Conservation (phyloP, 306 rosid species). For the Phaseolus lunatus region DNA sequence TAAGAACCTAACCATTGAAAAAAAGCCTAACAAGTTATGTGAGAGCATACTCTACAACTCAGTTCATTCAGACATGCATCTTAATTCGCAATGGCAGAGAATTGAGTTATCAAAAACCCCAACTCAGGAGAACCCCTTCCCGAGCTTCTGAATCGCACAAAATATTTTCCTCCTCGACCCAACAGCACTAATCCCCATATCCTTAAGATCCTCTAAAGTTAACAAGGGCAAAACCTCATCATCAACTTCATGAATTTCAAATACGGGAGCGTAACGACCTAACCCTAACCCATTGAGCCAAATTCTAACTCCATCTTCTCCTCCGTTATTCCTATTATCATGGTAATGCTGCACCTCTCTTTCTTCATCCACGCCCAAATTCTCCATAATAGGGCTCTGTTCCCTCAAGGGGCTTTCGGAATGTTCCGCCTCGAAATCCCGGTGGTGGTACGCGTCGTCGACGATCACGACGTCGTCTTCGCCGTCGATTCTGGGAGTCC, state of each 20-base stretch:
- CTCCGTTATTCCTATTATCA: conserved; percentile 56
- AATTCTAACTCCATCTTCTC: conserved; percentile 81
- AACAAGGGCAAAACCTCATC: conserved; percentile 85
- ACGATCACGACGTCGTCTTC: conserved; percentile 48
- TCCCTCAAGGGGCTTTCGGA: conserved; percentile 48
- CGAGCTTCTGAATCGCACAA: conserved; percentile 91
- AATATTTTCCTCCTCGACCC: too few relatives aligned
- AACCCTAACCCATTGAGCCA: conserved; percentile 92
- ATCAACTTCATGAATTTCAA: conserved; percentile 90
- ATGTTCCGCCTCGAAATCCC: conserved; percentile 69
- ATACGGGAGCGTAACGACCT: conserved; percentile 82
- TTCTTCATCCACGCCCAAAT: conserved; percentile 62
- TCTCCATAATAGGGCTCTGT: conserved; percentile 63
- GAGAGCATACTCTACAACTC: conserved; percentile 39
- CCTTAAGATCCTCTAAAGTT: too few relatives aligned
- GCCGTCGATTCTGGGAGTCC: conserved; percentile 67
- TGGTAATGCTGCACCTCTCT: conserved; percentile 35
- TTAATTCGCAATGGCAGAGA: conserved; percentile 58
- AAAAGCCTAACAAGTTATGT: conserved; percentile 48
- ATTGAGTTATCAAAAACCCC: too few relatives aligned
- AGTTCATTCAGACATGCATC: conserved; percentile 46
- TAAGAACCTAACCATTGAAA: conserved; percentile 52
- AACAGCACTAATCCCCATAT: too few relatives aligned
- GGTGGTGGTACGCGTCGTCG: too few relatives aligned
- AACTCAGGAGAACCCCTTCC: conserved; percentile 76